Conservation (phyloP, 805 yeast species). For the Wilhelminamyces savonicus region DNA sequence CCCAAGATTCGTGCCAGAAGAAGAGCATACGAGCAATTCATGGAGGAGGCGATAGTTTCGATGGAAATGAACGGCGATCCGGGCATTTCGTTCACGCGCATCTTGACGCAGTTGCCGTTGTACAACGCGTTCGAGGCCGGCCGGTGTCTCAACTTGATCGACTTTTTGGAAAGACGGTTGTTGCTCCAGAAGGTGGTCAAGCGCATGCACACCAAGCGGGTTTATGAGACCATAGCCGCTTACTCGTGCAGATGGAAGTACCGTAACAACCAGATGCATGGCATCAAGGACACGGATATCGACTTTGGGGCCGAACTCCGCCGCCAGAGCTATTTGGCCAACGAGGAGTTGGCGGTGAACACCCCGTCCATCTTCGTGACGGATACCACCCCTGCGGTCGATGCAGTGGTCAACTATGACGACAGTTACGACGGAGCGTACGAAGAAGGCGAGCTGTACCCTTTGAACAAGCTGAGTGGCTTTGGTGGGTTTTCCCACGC, state of each 20-base stretch:
- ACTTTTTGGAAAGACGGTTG: conserved; percentile 59
- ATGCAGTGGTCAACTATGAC: conserved; percentile 2
- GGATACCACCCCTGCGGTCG: too few relatives aligned
- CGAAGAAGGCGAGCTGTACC: too few relatives aligned
- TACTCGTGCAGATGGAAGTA: conserved; percentile 44
- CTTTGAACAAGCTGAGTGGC: too few relatives aligned
- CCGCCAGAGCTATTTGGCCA: conserved; percentile 22
- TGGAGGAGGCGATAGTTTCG: conserved; percentile 58
- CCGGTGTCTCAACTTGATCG: conserved; percentile 67
- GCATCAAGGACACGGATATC: conserved; percentile 20
- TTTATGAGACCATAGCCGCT: conserved; percentile 42
- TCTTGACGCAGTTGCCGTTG: conserved; percentile 64
- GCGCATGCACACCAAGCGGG: conserved; percentile 33
- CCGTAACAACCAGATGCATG: conserved; percentile 19
- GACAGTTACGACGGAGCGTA: background rate
- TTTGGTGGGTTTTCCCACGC: conserved; percentile 1
- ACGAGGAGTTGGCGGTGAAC: conserved; percentile 9
- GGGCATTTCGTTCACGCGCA: conserved; percentile 58
- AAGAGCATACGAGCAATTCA: conserved; percentile 53
- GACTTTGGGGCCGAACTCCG: conserved; percentile 16
- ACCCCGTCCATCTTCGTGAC: conserved; percentile 10
- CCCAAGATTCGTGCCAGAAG: conserved; percentile 49
- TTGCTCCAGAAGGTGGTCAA: conserved; percentile 51
- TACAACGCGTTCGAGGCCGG: conserved; percentile 73
- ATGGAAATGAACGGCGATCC: conserved; percentile 54